These are phyloP conservation scores for Lactarius hengduanensis DNA, from an alignment of 768 basidiomycete species.

Conservation along the genomic window DNA sequence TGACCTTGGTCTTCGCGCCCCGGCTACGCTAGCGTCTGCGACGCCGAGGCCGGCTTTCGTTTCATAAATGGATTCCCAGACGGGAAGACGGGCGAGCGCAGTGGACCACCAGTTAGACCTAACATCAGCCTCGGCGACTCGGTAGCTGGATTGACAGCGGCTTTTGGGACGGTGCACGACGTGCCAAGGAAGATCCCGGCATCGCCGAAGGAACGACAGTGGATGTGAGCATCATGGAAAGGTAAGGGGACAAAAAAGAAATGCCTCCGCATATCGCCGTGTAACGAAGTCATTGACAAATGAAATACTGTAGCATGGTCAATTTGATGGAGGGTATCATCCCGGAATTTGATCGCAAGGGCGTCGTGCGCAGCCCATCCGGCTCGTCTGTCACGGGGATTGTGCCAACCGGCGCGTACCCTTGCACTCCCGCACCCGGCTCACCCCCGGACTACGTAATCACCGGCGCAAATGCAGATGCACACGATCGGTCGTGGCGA, in stretches of 20 bases:
- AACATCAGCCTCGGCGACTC: constrained; percentile 75
- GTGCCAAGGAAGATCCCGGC: constrained; percentile 36
- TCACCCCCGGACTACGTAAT: constrained; percentile 54
- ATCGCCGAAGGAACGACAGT: constrained; percentile 49
- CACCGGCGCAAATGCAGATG: constrained; percentile 77
- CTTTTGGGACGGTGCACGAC: constrained; percentile 65
- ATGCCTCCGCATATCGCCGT: background rate
- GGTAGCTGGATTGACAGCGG: constrained; percentile 68
- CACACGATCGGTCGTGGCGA: constrained; percentile 54
- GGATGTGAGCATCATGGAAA: constrained; percentile 76
- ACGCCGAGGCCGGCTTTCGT: constrained; percentile 72
- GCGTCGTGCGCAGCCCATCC: constrained; percentile 69
- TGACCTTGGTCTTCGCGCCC: constrained; percentile 67
- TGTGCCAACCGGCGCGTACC: constrained; percentile 73
- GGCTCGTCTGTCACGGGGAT: constrained; percentile 75
- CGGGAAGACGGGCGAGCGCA: constrained; percentile 48
- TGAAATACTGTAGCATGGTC: constrained; percentile 50
- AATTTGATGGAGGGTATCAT: constrained; percentile 78
- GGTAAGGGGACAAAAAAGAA: constrained; percentile 38
- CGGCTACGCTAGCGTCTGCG: constrained; percentile 73
- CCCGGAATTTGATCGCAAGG: constrained; percentile 71
- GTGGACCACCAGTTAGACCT: constrained; percentile 64
- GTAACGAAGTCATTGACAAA: background rate
- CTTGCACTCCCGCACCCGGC: constrained; percentile 51
- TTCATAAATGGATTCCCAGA: constrained; percentile 70